A percentile compares a stretch with the other conserved stretches of the same genome.
Evolutionary conservation across 2,329 filamentous ascomycete species (phyloP).

Genomic region (Alternaria rosae): DNA sequence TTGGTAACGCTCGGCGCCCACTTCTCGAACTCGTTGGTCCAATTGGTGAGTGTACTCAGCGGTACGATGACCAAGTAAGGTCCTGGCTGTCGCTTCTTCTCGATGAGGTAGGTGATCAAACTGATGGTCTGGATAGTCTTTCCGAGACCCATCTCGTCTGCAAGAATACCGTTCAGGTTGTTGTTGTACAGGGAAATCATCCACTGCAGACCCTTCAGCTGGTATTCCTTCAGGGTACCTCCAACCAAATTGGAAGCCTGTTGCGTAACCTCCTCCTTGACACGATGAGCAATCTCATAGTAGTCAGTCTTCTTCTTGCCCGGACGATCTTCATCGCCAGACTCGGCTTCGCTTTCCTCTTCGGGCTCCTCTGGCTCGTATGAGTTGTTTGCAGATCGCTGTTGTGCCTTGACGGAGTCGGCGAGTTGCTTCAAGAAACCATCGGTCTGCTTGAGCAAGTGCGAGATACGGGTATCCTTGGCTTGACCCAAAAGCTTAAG

Average conservation of each 20-base stretch:
- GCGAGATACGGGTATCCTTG: constrained; percentile 98
- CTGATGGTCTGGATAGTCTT: constrained; percentile 99
- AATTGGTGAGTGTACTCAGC: constrained; percentile 95
- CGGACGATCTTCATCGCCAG: constrained; percentile 70
- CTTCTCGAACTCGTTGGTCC: constrained; percentile 98
- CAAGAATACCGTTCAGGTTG: constrained; percentile 97
- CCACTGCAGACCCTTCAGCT: constrained; percentile 98
- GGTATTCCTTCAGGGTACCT: constrained; percentile 94
- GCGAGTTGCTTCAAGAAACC: constrained; percentile 96
- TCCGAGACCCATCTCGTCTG: constrained; percentile 99
- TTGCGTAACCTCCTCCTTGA: constrained; percentile 87
- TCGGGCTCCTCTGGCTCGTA: constrained; percentile 73
- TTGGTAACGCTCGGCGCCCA: constrained; percentile 89
- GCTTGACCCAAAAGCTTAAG: constrained; percentile 97
- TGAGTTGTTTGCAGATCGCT: constrained; percentile 79
- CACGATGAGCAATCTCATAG: constrained; percentile 95
- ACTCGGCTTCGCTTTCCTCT: constrained; percentile 63
- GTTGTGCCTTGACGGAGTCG: constrained; percentile 91
- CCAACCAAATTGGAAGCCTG: constrained; percentile 90
- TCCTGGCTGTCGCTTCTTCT: constrained; percentile 89
- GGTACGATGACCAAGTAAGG: constrained; percentile 97
- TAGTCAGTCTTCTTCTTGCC: constrained; percentile 88
- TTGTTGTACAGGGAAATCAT: constrained; percentile 99
- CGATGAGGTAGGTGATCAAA: constrained; percentile 95
- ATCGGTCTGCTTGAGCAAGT: constrained; percentile 94